Percentiles rank a stretch among this genome's conserved stretches.
Evolutionary conservation across 805 yeast species (phyloP).

Genomic region (Kregervanrija pseudodelftensis): DNA sequence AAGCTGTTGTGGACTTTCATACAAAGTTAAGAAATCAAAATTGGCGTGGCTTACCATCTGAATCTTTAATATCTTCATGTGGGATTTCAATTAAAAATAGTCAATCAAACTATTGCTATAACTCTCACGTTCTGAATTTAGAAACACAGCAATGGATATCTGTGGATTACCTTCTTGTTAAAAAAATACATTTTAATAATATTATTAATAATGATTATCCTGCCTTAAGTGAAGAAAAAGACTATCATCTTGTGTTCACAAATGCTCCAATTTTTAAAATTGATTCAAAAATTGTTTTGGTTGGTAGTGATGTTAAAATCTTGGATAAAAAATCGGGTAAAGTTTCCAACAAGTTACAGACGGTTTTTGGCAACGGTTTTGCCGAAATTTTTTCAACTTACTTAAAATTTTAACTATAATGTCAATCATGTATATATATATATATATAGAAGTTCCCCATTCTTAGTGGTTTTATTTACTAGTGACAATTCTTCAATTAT

Average conservation of each 20-base stretch:
- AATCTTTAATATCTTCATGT: no score
- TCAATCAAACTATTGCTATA: conserved; percentile 2
- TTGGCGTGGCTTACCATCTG: no score
- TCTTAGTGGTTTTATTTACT: no score
- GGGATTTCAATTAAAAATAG: no score
- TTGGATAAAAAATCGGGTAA: conserved; percentile 5
- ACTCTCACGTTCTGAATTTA: conserved; percentile 13
- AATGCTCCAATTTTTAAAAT: conserved; percentile 1
- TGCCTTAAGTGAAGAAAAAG: not conserved
- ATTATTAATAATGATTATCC: not conserved
- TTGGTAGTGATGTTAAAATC: conserved; percentile 8
- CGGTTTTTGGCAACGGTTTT: conserved; percentile 8
- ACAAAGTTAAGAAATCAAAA: not conserved
- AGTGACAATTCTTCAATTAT: no score
- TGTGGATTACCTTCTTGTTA: conserved; percentile 7
- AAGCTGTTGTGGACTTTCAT: conserved; percentile 1
- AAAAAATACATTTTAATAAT: not conserved
- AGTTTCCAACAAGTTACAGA: conserved; percentile 1
- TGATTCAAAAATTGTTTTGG: conserved; percentile 6
- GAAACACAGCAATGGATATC: conserved; percentile 17
- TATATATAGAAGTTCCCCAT: not conserved
- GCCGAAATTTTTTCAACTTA: conserved; percentile 7
- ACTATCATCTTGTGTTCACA: conserved; percentile 1
- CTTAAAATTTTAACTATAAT: not conserved
- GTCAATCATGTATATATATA: not conserved